phyloP scores from a whole-genome alignment of 176 grass and related monocot genomes.

The Pontederia paniculata region DNA sequence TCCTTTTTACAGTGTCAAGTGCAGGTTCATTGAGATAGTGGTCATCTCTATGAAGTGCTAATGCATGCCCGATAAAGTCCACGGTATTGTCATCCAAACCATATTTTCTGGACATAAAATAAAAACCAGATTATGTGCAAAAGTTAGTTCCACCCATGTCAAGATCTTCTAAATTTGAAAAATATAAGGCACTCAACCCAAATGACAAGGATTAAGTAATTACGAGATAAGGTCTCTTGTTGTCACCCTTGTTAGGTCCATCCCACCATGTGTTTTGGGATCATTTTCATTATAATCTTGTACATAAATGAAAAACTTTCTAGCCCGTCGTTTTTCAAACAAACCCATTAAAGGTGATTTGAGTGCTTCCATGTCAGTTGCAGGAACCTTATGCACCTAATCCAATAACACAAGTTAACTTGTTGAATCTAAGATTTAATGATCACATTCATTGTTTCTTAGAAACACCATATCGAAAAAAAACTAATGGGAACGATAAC shows the following conservation, averaged over 20 bases:
- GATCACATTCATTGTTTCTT: no score
- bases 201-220: constrained; percentile 13
- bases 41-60: constrained; percentile 86
- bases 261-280: constrained; percentile 68
- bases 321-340: constrained; percentile 80
- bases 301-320: constrained; percentile 88
- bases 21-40: constrained; percentile 71
- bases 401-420: neutral
- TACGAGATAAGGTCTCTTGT: constrained; percentile 80
- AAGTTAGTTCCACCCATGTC: neutral
- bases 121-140: neutral
- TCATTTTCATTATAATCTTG: constrained; percentile 86
- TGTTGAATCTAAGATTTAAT: no score
- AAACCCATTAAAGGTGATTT: constrained; percentile 92
- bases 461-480: constrained; percentile 2
- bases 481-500: neutral
- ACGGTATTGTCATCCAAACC: constrained; percentile 87
- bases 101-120: constrained; percentile 57
- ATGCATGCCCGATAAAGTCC: constrained; percentile 86
- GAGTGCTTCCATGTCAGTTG: constrained; percentile 85
- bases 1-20: constrained; percentile 74
- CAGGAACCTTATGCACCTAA: constrained; percentile 86
- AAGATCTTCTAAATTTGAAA: neutral
- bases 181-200: neutral
- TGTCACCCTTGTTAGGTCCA: constrained; percentile 53